phyloP scores from a whole-genome alignment of 305 asterid species.

The Fraxinus baroniana region DNA sequence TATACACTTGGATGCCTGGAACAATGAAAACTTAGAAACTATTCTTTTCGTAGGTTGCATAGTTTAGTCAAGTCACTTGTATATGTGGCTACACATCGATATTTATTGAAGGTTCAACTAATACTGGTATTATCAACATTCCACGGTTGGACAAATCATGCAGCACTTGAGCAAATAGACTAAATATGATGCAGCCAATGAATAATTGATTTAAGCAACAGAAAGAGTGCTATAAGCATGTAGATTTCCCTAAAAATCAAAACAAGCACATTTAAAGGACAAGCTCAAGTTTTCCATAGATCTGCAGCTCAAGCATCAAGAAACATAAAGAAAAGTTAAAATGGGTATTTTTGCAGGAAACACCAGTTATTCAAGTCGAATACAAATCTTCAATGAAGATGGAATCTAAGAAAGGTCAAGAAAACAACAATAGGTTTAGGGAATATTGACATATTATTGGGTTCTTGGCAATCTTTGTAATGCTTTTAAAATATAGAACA shows the following conservation, averaged over 20 bases:
- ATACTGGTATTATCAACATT: not conserved
- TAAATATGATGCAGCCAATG: not conserved
- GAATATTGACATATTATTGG: not conserved
- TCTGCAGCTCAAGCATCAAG: not conserved
- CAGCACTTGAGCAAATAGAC: not conserved
- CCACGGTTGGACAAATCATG: not conserved
- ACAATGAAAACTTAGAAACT: not conserved
- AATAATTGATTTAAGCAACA: not conserved
- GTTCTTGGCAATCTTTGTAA: not conserved
- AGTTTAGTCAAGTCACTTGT: not conserved
- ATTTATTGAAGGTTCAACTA: not conserved
- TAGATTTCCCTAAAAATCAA: not conserved
- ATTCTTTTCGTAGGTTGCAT: not conserved
- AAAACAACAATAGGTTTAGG: not conserved
- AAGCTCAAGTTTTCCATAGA: not conserved
- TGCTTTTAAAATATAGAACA: not conserved
- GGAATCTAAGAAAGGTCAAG: not conserved
- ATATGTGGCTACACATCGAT: not conserved
- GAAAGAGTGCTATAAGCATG: not conserved
- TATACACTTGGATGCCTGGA: not conserved
- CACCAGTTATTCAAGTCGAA: not conserved
- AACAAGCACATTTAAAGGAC: not conserved
- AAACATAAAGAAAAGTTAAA: not conserved
- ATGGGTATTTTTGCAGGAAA: not conserved
- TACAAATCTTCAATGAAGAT: not conserved